phyloP scores from a whole-genome alignment of 495 filamentous ascomycete genomes.

The Aspergillus ellipticus region DNA sequence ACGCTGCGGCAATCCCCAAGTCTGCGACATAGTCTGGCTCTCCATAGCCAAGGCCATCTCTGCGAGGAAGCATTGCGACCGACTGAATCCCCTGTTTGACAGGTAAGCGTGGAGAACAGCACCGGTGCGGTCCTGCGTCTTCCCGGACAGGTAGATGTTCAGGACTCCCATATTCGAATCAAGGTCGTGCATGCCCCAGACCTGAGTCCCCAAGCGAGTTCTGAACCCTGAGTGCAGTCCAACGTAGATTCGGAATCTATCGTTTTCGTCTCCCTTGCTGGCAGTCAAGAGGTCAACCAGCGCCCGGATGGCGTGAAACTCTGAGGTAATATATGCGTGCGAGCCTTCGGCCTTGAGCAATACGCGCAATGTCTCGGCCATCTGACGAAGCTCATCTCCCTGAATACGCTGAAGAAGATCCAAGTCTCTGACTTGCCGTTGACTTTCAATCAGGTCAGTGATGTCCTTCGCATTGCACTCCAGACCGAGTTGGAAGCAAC shows the following conservation, averaged over 20 bases:
- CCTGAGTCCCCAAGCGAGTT: conserved; percentile 12
- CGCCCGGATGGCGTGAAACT: background rate
- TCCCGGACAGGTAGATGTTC: conserved; percentile 13
- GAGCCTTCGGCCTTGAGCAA: background rate
- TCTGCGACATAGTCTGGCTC: conserved; percentile 11
- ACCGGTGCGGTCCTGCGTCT: conserved; percentile 11
- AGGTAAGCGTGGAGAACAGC: conserved; percentile 38
- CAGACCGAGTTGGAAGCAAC: conserved; percentile 20
- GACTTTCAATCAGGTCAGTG: conserved; percentile 12
- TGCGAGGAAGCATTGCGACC: conserved; percentile 42
- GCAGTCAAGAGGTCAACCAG: conserved; percentile 9
- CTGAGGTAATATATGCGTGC: background rate
- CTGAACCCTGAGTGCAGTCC: conserved; percentile 17
- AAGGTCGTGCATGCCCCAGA: conserved; percentile 15
- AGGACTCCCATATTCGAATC: conserved; percentile 3
- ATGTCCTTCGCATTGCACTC: conserved; percentile 14
- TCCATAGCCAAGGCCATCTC: conserved; percentile 32
- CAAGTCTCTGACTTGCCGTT: conserved; percentile 13
- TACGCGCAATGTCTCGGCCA: conserved; percentile 6
- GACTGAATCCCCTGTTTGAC: conserved; percentile 30
- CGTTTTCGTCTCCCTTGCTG: conserved; percentile 9
- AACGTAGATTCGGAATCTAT: conserved; percentile 11
- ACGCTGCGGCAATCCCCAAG: conserved; percentile 26
- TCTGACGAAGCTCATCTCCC: conserved; percentile 4
- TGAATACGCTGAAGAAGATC: conserved; percentile 14